Percentiles rank a stretch among this genome's conserved stretches.
phyloP scores from a whole-genome alignment of 2,329 filamentous ascomycete species.

The Penicillium hesseltinei region DNA sequence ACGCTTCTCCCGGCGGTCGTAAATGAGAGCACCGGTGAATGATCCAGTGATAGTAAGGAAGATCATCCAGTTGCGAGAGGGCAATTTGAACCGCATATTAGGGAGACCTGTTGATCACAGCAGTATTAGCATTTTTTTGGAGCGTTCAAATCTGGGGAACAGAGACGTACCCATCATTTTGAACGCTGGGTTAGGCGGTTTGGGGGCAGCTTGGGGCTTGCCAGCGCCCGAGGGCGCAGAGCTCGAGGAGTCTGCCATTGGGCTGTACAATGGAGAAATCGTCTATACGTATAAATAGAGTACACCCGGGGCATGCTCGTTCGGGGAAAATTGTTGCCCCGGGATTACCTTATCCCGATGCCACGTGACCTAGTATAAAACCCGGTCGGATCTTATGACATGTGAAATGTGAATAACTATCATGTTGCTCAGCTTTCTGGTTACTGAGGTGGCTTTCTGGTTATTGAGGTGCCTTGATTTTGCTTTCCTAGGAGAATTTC shows the following conservation, averaged over 20 bases:
- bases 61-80: constrained; percentile 96
- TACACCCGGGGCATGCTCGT: constrained; percentile 5
- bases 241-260: constrained; percentile 40
- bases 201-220: constrained; percentile 42
- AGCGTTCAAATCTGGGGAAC: background rate
- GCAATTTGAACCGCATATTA: constrained; percentile 76
- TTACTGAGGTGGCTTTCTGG: background rate
- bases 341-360: constrained; percentile 11
- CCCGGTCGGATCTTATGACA: background rate
- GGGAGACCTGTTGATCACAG: constrained; percentile 63
- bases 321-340: constrained; percentile 21
- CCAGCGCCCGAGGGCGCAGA: constrained; percentile 38
- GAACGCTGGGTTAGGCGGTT: constrained; percentile 66
- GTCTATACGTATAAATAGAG: background rate
- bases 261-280: background rate
- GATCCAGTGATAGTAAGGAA: constrained; percentile 78
- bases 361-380: constrained; percentile 14
- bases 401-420: background rate
- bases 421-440: background rate
- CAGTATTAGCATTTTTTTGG: constrained; percentile 13
- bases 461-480: background rate
- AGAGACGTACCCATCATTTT: constrained; percentile 61
- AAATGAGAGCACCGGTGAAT: constrained; percentile 77
- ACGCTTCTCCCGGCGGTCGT: constrained; percentile 89
- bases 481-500: too few relatives aligned